A percentile compares a stretch with the other conserved stretches of the same genome.
Evolutionary conservation across 768 basidiomycete genomes (phyloP).

Genomic region (Tylopilus rubrobrunneus): DNA sequence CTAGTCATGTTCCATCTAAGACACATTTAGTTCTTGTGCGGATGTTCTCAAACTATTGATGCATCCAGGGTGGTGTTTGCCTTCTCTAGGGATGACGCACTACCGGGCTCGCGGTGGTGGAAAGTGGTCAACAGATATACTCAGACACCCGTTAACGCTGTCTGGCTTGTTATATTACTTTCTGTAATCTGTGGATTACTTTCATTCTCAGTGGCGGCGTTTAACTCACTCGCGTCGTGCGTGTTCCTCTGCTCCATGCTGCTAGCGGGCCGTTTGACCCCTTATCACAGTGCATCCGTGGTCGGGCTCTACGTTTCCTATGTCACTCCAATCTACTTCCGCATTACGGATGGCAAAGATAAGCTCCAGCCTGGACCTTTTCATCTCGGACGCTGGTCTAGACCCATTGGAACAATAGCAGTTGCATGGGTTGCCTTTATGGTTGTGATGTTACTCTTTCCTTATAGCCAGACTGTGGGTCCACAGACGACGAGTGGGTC

Average conservation of each 20-base stretch:
- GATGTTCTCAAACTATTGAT: conserved; percentile 45
- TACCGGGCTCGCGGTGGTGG: conserved; percentile 37
- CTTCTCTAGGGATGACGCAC: conserved; percentile 37
- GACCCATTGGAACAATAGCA: conserved; percentile 28
- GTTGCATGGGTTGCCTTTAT: conserved; percentile 34
- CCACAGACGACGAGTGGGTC: conserved; percentile 34
- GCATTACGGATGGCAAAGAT: conserved; percentile 33
- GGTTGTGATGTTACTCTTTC: conserved; percentile 33
- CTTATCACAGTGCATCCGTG: conserved; percentile 25
- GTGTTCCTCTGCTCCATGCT: background rate
- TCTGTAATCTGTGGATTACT: conserved; percentile 31
- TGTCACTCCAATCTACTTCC: conserved; percentile 34
- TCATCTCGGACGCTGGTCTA: conserved; percentile 28
- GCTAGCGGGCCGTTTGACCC: background rate
- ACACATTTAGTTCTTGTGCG: conserved; percentile 34
- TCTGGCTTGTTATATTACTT: conserved; percentile 36
- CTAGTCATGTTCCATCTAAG: background rate
- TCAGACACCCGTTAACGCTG: conserved; percentile 35
- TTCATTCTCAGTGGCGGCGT: conserved; percentile 32
- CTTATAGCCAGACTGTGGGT: conserved; percentile 18
- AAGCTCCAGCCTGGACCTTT: conserved; percentile 35
- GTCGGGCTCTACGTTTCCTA: conserved; percentile 38
- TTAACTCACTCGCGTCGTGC: conserved; percentile 35
- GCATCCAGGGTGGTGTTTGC: conserved; percentile 46
- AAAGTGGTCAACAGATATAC: conserved; percentile 30